A percentile compares a stretch with the other conserved stretches of the same genome.
Evolutionary conservation across 2,329 filamentous ascomycete genomes (phyloP).

Genomic region (Alternaria postmessia): DNA sequence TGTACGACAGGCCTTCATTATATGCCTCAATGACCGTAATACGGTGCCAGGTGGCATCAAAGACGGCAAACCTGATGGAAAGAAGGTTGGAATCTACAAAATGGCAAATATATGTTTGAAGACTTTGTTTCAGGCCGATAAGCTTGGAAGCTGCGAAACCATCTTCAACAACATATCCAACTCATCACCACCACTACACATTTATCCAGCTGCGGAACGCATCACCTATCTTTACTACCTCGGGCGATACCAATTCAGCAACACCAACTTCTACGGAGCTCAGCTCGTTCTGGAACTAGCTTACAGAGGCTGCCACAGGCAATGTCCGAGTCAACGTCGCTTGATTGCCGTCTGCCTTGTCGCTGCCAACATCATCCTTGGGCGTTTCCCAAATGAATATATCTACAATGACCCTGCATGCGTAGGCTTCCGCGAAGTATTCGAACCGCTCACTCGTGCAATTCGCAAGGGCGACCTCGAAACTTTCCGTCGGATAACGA

Average conservation of each 20-base stretch:
- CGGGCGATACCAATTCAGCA: slow-evolving; percentile 86
- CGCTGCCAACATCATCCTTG: slow-evolving; percentile 81
- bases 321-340: slow-evolving; percentile 71
- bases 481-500: slow-evolving; percentile 74
- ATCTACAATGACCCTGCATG: slow-evolving; percentile 78
- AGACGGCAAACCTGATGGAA: slow-evolving; percentile 77
- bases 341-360: slow-evolving; percentile 86
- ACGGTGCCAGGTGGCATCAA: slow-evolving; percentile 64
- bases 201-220: slow-evolving; percentile 85
- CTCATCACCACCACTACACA: slow-evolving; percentile 78
- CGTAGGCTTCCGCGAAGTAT: slow-evolving; percentile 68
- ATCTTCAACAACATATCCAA: slow-evolving; percentile 89
- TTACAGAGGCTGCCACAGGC: slow-evolving; percentile 73
- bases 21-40: slow-evolving; percentile 82
- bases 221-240: slow-evolving; percentile 96
- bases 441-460: slow-evolving; percentile 75
- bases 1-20: slow-evolving; percentile 89
- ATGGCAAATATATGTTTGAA: slow-evolving; percentile 92
- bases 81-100: slow-evolving; percentile 86
- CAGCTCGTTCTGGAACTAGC: slow-evolving; percentile 78
- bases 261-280: slow-evolving; percentile 81
- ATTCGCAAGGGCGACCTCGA: slow-evolving; percentile 78
- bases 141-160: slow-evolving; percentile 83
- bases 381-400: slow-evolving; percentile 75
- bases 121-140: slow-evolving; percentile 85